A percentile compares a stretch with the other conserved stretches of the same genome.
These are phyloP conservation scores for Pochonia chlamydosporia DNA, from an alignment of 2,329 filamentous ascomycete species.

Conservation along the genomic window DNA sequence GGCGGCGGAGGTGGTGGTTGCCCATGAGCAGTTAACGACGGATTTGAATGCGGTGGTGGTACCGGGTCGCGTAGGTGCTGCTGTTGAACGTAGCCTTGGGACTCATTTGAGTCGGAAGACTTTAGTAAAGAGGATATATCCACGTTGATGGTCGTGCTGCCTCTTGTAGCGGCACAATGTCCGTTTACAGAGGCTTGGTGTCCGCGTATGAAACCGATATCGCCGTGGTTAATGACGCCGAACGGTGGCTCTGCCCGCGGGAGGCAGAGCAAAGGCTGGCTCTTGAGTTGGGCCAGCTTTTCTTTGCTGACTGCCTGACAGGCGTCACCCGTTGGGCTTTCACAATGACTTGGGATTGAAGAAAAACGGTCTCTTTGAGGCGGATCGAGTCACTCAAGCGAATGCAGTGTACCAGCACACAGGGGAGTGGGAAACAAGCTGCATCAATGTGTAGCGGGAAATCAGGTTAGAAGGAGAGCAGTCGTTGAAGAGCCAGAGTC, in stretches of 20 bases:
- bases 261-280: conserved; percentile 34
- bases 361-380: conserved; percentile 5
- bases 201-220: conserved; percentile 22
- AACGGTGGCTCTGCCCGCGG: conserved; percentile 33
- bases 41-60: conserved; percentile 16
- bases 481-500: no score
- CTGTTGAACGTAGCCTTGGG: conserved; percentile 41
- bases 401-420: conserved; percentile 14
- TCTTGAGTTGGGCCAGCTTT: conserved; percentile 37
- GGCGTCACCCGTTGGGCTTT: conserved; percentile 7
- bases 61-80: conserved; percentile 15
- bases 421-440: conserved; percentile 1
- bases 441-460: conserved; percentile 5
- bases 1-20: conserved; percentile 14
- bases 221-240: conserved; percentile 21
- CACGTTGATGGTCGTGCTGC: conserved; percentile 62
- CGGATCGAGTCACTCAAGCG: conserved; percentile 10
- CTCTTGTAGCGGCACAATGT: conserved; percentile 19
- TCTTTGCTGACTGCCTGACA: conserved; percentile 19
- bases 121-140: conserved; percentile 91
- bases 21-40: conserved; percentile 12
- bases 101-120: conserved; percentile 67
- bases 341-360: conserved; percentile 1
- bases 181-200: conserved; percentile 22
- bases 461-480: not conserved